Evolutionary conservation across 2,329 filamentous ascomycete genomes (phyloP), one percentile per base, ranked within the genome.

Genomic region (Aspergillus latus): DNA sequence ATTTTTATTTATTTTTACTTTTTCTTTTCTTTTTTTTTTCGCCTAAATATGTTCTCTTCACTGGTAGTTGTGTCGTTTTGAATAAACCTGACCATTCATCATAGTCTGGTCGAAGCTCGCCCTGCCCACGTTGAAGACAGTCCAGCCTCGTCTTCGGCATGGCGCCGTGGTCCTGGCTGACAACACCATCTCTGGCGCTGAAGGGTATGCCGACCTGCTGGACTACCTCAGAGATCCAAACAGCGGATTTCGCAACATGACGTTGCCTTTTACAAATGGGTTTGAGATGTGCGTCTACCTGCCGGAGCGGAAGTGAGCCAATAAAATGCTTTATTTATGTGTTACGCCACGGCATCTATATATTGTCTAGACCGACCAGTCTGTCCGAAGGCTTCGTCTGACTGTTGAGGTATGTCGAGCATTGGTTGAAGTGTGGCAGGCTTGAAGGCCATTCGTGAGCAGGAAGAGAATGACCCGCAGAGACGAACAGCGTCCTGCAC

Each of bases 231-330:
- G 74, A 6, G 70, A 75, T 7, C 72, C 78, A 0, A 64, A 66
- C 2, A 83, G 77, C 61, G 77, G 78, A 0, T 86, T 84, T 28
- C 76, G 70, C 51, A 79, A 70, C 30, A 68, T 78, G 53, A 82
- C 78, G 1, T 61, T 81, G 3, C 81, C 81, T 0, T 83, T 76
- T 59, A 70, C 66, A 0, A 77, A 76, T 30, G 80, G 81, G 0
- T 68, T 84, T 37, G 77, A 79, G 59, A 72, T 81, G 68, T 71
- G 63, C 43, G 72, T 78, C 1, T 77, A 77, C 21, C 9, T 49
- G 15, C 62, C 62, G 68, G 16, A 16, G 21, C 4, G 10, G 5
- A 26, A 21, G 0, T 49, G 21, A 21, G 21, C 21, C 21, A 21
- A 21, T 21, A 21, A 21, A 21, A 21, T 21, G 21, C 21, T 21